These are phyloP conservation scores for Theobroma cacao DNA, from an alignment of 345 rosid species.

Conservation along the genomic window DNA sequence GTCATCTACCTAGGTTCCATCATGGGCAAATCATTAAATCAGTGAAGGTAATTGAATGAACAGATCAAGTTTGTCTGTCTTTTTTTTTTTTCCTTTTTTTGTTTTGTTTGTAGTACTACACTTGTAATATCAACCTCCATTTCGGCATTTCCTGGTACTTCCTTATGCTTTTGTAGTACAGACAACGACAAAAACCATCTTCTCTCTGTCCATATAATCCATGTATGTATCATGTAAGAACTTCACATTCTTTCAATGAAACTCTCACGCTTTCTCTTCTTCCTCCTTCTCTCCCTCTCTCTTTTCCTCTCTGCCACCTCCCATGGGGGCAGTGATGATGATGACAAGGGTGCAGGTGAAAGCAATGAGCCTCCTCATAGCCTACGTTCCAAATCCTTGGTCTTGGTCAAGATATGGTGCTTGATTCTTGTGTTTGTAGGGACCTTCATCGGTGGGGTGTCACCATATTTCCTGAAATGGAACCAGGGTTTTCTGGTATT, in stretches of 20 bases:
- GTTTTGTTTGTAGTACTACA: no score
- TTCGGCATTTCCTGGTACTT: background rate
- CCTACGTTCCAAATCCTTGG: conserved; percentile 51
- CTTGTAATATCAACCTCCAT: background rate
- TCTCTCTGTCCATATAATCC: background rate
- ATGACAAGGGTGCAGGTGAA: conserved; percentile 23
- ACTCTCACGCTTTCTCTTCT: conserved; percentile 30
- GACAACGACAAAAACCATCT: background rate
- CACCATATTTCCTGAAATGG: conserved; percentile 81
- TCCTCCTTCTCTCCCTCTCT: conserved; percentile 38
- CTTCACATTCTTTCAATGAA: background rate
- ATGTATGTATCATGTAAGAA: background rate
- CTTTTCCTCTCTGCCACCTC: conserved; percentile 47
- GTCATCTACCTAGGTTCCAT: no score
- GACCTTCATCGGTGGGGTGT: conserved; percentile 70
- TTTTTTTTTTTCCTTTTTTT: no score
- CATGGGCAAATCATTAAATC: no score
- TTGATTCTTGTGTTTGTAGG: conserved; percentile 55
- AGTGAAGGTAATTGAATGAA: background rate
- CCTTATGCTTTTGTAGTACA: background rate
- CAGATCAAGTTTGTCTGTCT: background rate
- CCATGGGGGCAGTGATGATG: conserved; percentile 41
- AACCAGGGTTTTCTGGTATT: conserved; percentile 67
- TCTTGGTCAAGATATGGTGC: conserved; percentile 63
- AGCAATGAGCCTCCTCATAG: conserved; percentile 5